Conservation (phyloP, 1,139 yeast genomes). For the Candida smagusa region DNA sequence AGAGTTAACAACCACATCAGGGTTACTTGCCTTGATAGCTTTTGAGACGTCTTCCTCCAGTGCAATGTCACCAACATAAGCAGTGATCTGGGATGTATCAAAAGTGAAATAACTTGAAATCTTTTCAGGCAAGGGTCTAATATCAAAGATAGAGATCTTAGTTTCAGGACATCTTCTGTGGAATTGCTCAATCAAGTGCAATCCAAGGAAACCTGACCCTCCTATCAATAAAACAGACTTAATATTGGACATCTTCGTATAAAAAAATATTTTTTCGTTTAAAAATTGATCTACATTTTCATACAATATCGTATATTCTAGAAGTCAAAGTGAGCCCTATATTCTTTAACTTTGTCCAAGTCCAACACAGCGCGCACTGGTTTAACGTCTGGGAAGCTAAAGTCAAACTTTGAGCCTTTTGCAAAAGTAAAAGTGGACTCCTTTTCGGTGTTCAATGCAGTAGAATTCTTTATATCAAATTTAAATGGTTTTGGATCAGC, state of each 20-base stretch:
- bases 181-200: slow-evolving; percentile 86
- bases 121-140: slow-evolving; percentile 76
- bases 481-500: not conserved
- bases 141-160: slow-evolving; percentile 80
- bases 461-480: not conserved
- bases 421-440: not conserved
- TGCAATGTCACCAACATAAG: slow-evolving; percentile 84
- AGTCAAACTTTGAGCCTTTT: slow-evolving; percentile 5
- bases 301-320: slow-evolving; percentile 5
- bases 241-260: slow-evolving; percentile 16
- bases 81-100: slow-evolving; percentile 51
- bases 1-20: slow-evolving; percentile 86
- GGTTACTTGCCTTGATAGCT: slow-evolving; percentile 59
- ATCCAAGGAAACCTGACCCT: slow-evolving; percentile 93
- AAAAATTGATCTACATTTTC: not conserved
- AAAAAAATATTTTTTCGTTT: not conserved
- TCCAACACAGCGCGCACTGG: slow-evolving; percentile 22
- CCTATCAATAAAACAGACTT: slow-evolving; percentile 81
- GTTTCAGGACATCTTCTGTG: slow-evolving; percentile 65
- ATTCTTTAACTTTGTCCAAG: slow-evolving; percentile 24
- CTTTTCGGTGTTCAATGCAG: not conserved
- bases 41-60: slow-evolving; percentile 60
- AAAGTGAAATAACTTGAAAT: slow-evolving; percentile 75
- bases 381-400: slow-evolving; percentile 30
- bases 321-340: slow-evolving; percentile 27